Conservation (phyloP, 345 rosid species). For the Cardiospermum halicacabum region DNA sequence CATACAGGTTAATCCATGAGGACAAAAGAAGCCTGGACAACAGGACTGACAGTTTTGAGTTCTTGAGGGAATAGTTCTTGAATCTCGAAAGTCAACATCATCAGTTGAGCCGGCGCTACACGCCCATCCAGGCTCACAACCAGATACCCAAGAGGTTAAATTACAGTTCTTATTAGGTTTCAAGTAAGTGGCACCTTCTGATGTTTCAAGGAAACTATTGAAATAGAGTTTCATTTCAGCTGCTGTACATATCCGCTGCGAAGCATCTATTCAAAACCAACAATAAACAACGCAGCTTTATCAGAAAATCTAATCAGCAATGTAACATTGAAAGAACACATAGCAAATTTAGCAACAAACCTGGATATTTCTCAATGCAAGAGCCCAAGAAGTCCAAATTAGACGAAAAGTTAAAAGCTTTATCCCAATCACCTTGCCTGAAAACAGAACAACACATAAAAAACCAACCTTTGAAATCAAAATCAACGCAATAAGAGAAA, state of each 20-base stretch:
- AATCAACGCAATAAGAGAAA: too few species aligned
- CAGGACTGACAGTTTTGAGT: constrained; percentile 59
- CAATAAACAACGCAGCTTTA: constrained; percentile 9
- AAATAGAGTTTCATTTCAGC: constrained; percentile 82
- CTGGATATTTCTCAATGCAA: constrained; percentile 55
- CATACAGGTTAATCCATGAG: constrained; percentile 93
- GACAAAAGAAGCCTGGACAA: constrained; percentile 93
- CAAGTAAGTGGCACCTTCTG: constrained; percentile 32
- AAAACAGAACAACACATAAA: constrained; percentile 17
- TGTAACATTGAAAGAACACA: too few species aligned
- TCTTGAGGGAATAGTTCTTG: constrained; percentile 54
- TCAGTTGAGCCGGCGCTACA: constrained; percentile 49
- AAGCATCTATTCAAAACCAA: constrained; percentile 40
- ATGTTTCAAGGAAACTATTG: constrained; percentile 36
- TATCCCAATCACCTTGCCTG: constrained; percentile 89
- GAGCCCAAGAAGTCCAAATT: constrained; percentile 63
- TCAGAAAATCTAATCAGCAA: background rate
- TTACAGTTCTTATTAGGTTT: constrained; percentile 75
- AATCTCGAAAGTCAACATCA: constrained; percentile 49
- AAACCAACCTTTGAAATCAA: background rate
- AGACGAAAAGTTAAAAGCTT: constrained; percentile 74
- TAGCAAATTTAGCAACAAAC: too few species aligned
- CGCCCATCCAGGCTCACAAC: constrained; percentile 99
- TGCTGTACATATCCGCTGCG: constrained; percentile 56
- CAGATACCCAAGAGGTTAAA: constrained; percentile 74